These are phyloP conservation scores for Symbiodinium pilosum DNA, from an alignment of 73 alveolate genomes.

Conservation along the genomic window DNA sequence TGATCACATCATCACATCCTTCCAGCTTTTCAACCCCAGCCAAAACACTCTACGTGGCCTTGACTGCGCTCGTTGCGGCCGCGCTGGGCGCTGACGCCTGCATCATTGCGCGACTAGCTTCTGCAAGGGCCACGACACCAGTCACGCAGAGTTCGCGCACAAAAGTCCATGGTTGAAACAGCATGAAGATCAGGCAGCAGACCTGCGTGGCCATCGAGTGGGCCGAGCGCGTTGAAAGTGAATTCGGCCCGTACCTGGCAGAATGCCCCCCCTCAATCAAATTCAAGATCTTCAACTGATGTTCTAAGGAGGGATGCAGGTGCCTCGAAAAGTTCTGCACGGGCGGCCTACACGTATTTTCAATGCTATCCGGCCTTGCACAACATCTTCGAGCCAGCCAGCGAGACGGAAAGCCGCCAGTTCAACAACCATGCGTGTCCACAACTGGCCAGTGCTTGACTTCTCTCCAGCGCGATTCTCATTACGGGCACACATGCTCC, in stretches of 20 bases:
- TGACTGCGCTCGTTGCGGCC: background rate
- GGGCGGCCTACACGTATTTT: background rate
- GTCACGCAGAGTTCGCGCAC: no score
- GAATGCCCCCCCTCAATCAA: no score
- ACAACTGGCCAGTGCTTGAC: background rate
- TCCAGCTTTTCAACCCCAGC: no score
- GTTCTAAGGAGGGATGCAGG: background rate
- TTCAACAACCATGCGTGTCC: background rate
- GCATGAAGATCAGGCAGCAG: no score
- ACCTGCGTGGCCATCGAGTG: background rate
- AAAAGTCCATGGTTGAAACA: no score
- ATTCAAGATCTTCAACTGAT: background rate
- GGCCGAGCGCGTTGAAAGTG: background rate
- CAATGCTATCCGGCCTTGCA: background rate
- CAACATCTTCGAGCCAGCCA: slow-evolving; percentile 2
- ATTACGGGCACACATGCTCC: no score
- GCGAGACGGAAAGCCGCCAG: no score
- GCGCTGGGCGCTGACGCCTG: slow-evolving; percentile 26
- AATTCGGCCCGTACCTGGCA: background rate
- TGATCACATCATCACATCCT: no score
- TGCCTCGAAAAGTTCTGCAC: background rate
- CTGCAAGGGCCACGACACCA: no score
- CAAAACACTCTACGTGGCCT: no score
- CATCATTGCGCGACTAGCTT: background rate
- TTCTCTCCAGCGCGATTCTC: no score